Base-by-base conservation (phyloP, 2,329 filamentous ascomycete genomes). In the Pseudocercospora musae region DNA sequence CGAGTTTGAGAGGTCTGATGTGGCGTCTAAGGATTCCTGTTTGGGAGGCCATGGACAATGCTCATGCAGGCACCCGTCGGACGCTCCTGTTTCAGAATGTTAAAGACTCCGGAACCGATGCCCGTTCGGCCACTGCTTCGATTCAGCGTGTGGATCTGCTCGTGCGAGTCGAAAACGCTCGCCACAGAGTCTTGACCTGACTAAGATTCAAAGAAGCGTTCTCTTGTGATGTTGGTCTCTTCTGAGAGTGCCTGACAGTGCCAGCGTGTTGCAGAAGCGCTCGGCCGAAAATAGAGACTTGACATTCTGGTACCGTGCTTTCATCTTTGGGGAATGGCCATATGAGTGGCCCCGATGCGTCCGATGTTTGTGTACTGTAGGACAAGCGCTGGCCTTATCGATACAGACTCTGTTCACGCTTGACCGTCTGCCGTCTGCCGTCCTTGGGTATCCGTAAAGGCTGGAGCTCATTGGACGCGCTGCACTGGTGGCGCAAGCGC, bases 61-160 rank as follows among this genome's bases (percentile, higher is more conserved):
- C 61, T 63, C 56, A 59, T 60, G 61, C 61, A 63, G 61, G 61
- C 50, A 63, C 61, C 52, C 33, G 53, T 48, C 29, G 37, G 44
- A 42, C n/a, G 33, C 57, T 48, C 57, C 57, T 59, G 61, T 63
- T 63, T 63, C 61, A 60, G n/a, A 52, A 60, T 58, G 27, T 37
- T 37, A 20, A n/a, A 40, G 18, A 25, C n/a, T 37, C 20, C 46
- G 57, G 57, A 21, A 33, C 25, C 44, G 57, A 33, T 25, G 44
- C n/a, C 57, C 25, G 46, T 50, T 52, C 40, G 52, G 52, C 52
- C 21, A 25, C 52, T 31, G 23, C 52, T 31, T 10, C 52, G 52
- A 54, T 23, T 33, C 27, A 33, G 37, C 52, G 21, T 20, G 23
- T n/a, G 23, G 23, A 52, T 20, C 9, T 29, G 48, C 48, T 52